Evolutionary conservation across 148 eudicot species (phyloP).

Genomic region (Dianthus caryophyllus): DNA sequence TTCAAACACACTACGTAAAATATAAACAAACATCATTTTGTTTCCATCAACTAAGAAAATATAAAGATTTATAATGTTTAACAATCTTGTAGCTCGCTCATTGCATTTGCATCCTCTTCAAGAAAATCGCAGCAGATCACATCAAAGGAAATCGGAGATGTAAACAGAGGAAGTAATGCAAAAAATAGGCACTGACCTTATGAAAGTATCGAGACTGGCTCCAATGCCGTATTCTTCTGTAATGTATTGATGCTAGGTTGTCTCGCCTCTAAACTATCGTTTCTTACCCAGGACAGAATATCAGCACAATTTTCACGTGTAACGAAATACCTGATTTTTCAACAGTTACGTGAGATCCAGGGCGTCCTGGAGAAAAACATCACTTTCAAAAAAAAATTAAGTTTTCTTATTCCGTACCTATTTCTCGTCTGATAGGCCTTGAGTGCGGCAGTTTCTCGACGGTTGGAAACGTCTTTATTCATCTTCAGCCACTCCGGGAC

Average conservation of each 20-base stretch:
- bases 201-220: constrained; percentile 6
- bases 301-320: constrained; percentile 56
- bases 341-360: background rate
- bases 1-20: background rate
- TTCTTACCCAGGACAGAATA: constrained; percentile 66
- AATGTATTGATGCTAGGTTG: constrained; percentile 1
- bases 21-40: background rate
- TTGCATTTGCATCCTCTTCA: background rate
- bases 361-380: background rate
- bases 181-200: background rate
- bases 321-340: constrained; percentile 51
- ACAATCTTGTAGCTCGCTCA: background rate
- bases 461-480: constrained; percentile 49
- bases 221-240: constrained; percentile 5
- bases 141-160: background rate
- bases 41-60: no score
- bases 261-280: constrained; percentile 10
- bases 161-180: background rate
- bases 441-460: constrained; percentile 41
- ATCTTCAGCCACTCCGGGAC: constrained; percentile 68
- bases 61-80: background rate
- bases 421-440: constrained; percentile 66
- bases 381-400: background rate
- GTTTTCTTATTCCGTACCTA: constrained; percentile 38
- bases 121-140: background rate